Conservation (phyloP, 176 grass and related monocot genomes). For the Aegilops bicornis region DNA sequence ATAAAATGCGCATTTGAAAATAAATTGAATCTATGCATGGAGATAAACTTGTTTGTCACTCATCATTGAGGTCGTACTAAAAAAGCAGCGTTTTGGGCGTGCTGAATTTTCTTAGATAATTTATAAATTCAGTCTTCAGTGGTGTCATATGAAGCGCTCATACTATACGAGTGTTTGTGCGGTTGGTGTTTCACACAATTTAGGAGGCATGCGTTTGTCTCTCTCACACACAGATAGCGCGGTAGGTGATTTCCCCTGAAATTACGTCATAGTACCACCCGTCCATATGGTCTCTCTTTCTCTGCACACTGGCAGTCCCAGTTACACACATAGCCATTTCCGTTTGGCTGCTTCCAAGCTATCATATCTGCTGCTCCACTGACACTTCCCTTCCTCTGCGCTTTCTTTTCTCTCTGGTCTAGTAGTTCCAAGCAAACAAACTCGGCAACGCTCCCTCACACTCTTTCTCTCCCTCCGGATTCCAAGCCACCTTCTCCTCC, state of each 20-base stretch:
- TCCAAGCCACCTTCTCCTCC: not conserved
- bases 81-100: not conserved
- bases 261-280: not conserved
- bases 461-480: not conserved
- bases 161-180: not conserved
- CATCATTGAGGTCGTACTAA: not conserved
- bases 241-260: not conserved
- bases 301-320: not conserved
- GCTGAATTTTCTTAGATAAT: not conserved
- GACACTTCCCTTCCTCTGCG: not conserved
- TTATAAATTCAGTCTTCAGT: not conserved
- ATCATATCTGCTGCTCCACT: slow-evolving; percentile 20
- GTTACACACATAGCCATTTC: not conserved
- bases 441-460: not conserved
- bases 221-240: not conserved
- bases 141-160: not conserved
- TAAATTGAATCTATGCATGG: not conserved
- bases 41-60: not conserved
- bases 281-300: not conserved
- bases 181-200: slow-evolving; percentile 35
- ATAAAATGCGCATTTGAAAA: not conserved
- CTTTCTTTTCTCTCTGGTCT: not conserved
- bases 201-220: not conserved
- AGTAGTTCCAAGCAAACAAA: slow-evolving; percentile 1
- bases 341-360: not conserved